These are phyloP conservation scores for Phytophthora ohioensis DNA, from an alignment of 352 stramenopile species.

Conservation along the genomic window DNA sequence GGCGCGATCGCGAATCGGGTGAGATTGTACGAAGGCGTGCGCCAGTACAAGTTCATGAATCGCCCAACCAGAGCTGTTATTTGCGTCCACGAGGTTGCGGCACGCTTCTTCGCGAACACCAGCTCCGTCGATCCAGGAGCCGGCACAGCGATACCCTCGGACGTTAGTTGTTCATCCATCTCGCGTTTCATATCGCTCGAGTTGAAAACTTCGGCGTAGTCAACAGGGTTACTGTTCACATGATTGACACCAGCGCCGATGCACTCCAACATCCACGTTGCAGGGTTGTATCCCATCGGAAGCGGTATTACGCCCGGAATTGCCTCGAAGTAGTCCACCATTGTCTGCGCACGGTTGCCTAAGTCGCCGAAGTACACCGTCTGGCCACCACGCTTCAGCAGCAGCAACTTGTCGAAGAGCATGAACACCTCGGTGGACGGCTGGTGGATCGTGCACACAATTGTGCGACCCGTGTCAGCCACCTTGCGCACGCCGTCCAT, in stretches of 20 bases:
- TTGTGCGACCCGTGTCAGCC: constrained; percentile 74
- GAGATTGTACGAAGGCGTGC: constrained; percentile 83
- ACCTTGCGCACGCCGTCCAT: constrained; percentile 71
- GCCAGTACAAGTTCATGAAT: constrained; percentile 60
- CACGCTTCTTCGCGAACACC: constrained; percentile 47
- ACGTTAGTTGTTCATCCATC: constrained; percentile 34
- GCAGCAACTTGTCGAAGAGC: constrained; percentile 83
- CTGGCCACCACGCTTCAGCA: constrained; percentile 86
- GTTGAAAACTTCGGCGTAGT: constrained; percentile 40
- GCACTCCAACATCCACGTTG: constrained; percentile 89
- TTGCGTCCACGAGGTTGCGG: constrained; percentile 36
- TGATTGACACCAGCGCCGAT: constrained; percentile 69
- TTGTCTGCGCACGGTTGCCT: constrained; percentile 52
- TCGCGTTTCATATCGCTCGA: constrained; percentile 32
- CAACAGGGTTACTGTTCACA: constrained; percentile 19
- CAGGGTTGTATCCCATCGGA: constrained; percentile 78
- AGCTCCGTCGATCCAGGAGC: constrained; percentile 23
- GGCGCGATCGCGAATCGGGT: constrained; percentile 61
- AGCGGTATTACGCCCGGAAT: constrained; percentile 68
- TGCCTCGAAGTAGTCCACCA: constrained; percentile 73
- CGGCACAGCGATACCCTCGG: constrained; percentile 36
- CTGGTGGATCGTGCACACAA: constrained; percentile 93
- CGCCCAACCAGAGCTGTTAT: constrained; percentile 46
- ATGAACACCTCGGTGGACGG: constrained; percentile 86
- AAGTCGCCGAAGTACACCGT: constrained; percentile 88